A percentile compares a stretch with the other conserved stretches of the same genome.
phyloP scores from a whole-genome alignment of 345 rosid species.

The Reutealis trisperma region DNA sequence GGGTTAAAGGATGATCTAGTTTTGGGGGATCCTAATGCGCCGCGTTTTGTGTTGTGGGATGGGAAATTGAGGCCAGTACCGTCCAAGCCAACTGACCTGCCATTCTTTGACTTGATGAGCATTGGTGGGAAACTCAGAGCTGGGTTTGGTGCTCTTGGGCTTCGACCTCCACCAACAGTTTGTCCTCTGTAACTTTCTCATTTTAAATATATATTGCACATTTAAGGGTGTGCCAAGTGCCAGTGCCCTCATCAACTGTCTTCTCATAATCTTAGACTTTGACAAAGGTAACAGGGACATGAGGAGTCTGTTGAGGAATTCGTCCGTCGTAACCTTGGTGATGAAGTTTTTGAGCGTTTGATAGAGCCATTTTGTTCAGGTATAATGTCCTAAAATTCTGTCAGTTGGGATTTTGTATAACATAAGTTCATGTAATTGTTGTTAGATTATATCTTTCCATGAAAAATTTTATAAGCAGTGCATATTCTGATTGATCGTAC shows the following conservation, averaged over 20 bases:
- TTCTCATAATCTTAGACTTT: conserved; percentile 54
- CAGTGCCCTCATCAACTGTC: conserved; percentile 16
- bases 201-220: neutral
- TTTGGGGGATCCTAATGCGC: conserved; percentile 90
- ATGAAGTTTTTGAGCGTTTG: conserved; percentile 88
- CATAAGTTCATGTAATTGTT: neutral
- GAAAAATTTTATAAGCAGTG: neutral
- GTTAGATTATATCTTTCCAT: neutral
- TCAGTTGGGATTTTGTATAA: neutral
- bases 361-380: conserved; percentile 99
- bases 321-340: conserved; percentile 91
- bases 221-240: neutral
- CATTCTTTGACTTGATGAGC: conserved; percentile 85
- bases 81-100: conserved; percentile 66
- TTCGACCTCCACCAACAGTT: conserved; percentile 90
- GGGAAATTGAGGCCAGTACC: conserved; percentile 92
- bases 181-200: conserved; percentile 41
- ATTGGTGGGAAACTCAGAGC: conserved; percentile 87
- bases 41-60: conserved; percentile 85
- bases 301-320: conserved; percentile 97
- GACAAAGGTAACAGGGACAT: conserved; percentile 86
- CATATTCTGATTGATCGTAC: neutral
- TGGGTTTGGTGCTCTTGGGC: conserved; percentile 82
- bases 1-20: conserved; percentile 86
- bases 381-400: conserved; percentile 12